These are phyloP conservation scores for Phallus indusiatus DNA, from an alignment of 768 basidiomycete genomes.

Conservation along the genomic window DNA sequence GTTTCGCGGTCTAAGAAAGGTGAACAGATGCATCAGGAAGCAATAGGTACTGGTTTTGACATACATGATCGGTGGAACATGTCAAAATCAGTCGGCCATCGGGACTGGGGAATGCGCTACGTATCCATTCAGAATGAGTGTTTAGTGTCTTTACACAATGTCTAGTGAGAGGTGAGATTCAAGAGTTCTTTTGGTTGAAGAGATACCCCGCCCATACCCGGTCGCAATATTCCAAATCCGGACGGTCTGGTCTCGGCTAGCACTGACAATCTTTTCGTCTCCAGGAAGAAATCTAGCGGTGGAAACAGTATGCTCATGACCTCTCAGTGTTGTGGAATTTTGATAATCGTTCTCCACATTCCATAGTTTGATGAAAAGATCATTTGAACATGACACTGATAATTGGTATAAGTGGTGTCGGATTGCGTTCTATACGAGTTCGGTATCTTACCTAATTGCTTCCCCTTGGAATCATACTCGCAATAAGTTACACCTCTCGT, in stretches of 20 bases:
- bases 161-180: constrained; percentile 25
- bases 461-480: constrained; percentile 83
- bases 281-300: constrained; percentile 78
- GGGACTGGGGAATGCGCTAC: constrained; percentile 50
- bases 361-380: constrained; percentile 90
- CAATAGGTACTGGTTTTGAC: constrained; percentile 13
- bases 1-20: constrained; percentile 53
- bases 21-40: neutral
- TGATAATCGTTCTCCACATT: constrained; percentile 85
- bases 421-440: constrained; percentile 13
- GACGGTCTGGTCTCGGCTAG: constrained; percentile 82
- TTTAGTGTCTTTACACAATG: constrained; percentile 67
- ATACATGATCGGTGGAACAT: constrained; percentile 81
- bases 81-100: constrained; percentile 72
- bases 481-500: constrained; percentile 83
- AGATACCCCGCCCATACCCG: constrained; percentile 43
- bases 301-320: constrained; percentile 89
- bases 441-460: constrained; percentile 49
- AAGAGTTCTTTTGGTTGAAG: constrained; percentile 1
- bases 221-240: constrained; percentile 80
- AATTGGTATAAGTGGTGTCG: neutral
- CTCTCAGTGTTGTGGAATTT: constrained; percentile 76
- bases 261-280: constrained; percentile 75
- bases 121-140: constrained; percentile 83
- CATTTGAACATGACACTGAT: constrained; percentile 66